Base-by-base conservation (phyloP, 176 grass and related monocot genomes). In the Oryza glaberrima region DNA sequence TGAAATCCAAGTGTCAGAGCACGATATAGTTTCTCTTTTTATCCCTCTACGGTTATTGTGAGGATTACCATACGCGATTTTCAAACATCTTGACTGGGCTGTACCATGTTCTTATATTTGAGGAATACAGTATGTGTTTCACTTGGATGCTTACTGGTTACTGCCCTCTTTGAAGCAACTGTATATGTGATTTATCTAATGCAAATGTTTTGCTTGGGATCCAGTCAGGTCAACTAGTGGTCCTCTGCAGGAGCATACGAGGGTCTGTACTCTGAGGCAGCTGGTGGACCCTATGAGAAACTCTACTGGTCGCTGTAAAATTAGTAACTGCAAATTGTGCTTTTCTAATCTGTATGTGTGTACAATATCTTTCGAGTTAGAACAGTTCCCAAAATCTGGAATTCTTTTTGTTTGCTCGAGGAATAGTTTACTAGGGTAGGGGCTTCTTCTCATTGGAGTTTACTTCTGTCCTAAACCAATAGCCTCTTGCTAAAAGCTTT, bases 321-420 rank as follows among this genome's bases (percentile, higher is more conserved):
- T 45, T 19, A 61, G 30, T 19, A 10, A 9, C 52, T 14, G 73
- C 73, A 19, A 54, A 34, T 17, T 3, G 5, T 14, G 17, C 28
- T 56, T 12, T 34, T 9, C 17, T 32, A 67, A 79, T 67, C 75
- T 84, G 30, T 65, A 3, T 47, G 23, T 11, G 36, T 6, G 7
- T 66, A 3, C 32, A 43, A 58, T 88, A 77, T 34, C 17, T 23
- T 65, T 45, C 43, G 56, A 74, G 69, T 26, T 12, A n/a, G 17
- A 68, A 79, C 77, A 67, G 19, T 34, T 38, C 36, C 48, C 70
- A 12, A 19, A 71, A 30, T 49, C 10, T 40, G 34, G 30, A 23
- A 4, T 80, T 79, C 11, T 79, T 86, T 86, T 75, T 83, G 45
- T 83, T 79, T 75, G 2, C 36, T 40, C 48, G 13, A 87, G 20